Evolutionary conservation across 2,329 filamentous ascomycete species (phyloP).

Genomic region (Fusarium penzigii): DNA sequence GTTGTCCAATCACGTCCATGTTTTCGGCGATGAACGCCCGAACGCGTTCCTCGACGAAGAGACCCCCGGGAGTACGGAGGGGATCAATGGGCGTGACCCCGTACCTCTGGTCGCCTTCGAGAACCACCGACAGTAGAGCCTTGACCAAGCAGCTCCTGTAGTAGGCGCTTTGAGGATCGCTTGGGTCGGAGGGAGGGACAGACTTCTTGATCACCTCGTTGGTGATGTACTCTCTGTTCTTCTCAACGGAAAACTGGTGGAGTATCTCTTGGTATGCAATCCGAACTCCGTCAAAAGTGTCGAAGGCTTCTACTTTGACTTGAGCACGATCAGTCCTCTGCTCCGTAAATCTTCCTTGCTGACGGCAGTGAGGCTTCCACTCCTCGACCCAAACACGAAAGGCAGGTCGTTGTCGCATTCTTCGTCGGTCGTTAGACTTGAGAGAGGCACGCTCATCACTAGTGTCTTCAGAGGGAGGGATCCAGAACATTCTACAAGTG

Average conservation of each 20-base stretch:
- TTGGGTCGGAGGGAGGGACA: slow-evolving; percentile 20
- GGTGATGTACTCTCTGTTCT: not conserved
- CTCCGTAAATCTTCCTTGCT: slow-evolving; percentile 36
- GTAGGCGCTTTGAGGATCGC: not conserved
- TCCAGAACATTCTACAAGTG: slow-evolving; percentile 59
- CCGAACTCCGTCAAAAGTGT: slow-evolving; percentile 44
- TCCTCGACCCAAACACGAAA: slow-evolving; percentile 64
- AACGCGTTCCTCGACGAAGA: not conserved
- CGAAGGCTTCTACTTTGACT: slow-evolving; percentile 56
- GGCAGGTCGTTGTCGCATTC: slow-evolving; percentile 55
- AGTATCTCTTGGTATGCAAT: slow-evolving; percentile 45
- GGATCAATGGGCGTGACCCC: not conserved
- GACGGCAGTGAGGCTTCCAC: slow-evolving; percentile 57
- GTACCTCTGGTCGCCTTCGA: not conserved
- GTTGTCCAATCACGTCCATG: not conserved
- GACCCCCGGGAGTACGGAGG: not conserved
- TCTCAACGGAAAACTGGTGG: slow-evolving; percentile 2
- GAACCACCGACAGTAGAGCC: not conserved
- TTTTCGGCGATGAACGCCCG: not conserved
- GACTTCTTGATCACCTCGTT: not conserved
- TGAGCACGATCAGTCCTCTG: slow-evolving; percentile 39
- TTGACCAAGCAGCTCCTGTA: not conserved
- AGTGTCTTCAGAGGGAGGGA: slow-evolving; percentile 33
- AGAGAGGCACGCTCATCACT: slow-evolving; percentile 34
- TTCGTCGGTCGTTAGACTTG: slow-evolving; percentile 57